Base-by-base conservation (phyloP, 2,329 filamentous ascomycete genomes). In the Pseudogymnoascus sp. region DNA sequence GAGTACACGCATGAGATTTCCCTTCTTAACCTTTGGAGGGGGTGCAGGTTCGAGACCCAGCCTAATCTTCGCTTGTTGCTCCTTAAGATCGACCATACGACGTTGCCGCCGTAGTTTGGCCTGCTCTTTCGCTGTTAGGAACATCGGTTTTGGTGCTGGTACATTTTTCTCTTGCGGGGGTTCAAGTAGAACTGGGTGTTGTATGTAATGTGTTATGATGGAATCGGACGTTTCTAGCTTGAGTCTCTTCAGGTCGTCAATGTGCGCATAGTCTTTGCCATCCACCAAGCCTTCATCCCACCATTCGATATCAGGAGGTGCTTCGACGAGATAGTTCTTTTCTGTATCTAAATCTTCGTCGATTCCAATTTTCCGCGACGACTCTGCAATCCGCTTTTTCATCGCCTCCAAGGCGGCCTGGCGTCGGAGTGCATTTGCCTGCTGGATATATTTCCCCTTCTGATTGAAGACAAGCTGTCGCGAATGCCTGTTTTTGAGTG, bases 361-460 rank as follows among this genome's bases (percentile, higher is more conserved):
- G 65, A 97, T 90, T 55, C 92, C 92, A n/a, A 89, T 91, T 73
- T 92, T 93, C 63, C 92, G 84, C 9, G 92, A 89, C 68, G 91
- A 87, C 68, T 89, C 89, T 1, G 93, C 93, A 68, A 99, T 95
- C 62, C 89, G 84, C 78, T 89, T 92, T 76, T 97, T 97, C 86
- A 99, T 93, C 65, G 88, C 88, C 78, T 99, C 95, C 29, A 99
- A 80, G 59, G 89, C 88, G 42, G 89, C 91, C 76, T 97, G 92
- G 64, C 91, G 85, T 65, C 94, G 87, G 60, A 97, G 78, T 62
- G 92, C 92, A 73, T 91, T 93, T 6, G 90, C 94, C 76, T 97
- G 93, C 66, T 92, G 88, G 64, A 97, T 96, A 71, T 96, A 97
- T 81, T 97, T 97, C 61, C 94, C 94, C 74, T 96, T 95, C 68